These are phyloP conservation scores for Scopulariopsis brevicaulis DNA, from an alignment of 2,329 filamentous ascomycete genomes.

Conservation along the genomic window DNA sequence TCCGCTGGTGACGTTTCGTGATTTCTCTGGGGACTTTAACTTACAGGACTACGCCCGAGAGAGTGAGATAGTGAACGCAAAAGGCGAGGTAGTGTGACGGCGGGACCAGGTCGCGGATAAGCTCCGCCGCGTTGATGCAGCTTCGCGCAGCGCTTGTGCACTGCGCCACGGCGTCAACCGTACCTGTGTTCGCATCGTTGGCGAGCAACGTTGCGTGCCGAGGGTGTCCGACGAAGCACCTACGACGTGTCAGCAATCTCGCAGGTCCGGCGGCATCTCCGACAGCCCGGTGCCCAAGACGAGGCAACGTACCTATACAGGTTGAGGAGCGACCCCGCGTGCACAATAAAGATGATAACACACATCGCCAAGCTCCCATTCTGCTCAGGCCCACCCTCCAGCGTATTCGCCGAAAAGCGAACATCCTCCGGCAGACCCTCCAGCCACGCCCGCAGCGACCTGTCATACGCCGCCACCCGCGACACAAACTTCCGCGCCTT, in stretches of 20 bases:
- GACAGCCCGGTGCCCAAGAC: background rate
- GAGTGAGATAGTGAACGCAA: conserved; percentile 14
- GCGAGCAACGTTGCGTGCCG: background rate
- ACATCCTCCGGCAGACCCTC: conserved; percentile 7
- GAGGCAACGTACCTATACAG: conserved; percentile 10
- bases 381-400: conserved; percentile 9
- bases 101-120: conserved; percentile 13
- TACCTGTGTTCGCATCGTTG: background rate
- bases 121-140: conserved; percentile 15
- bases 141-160: conserved; percentile 14
- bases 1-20: no score
- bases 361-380: conserved; percentile 14
- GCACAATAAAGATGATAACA: conserved; percentile 16
- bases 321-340: conserved; percentile 14
- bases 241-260: background rate
- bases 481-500: background rate
- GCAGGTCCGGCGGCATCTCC: background rate
- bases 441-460: conserved; percentile 10
- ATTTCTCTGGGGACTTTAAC: background rate
- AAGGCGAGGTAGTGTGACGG: conserved; percentile 15
- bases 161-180: conserved; percentile 9
- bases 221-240: background rate
- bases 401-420: conserved; percentile 2
- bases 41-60: conserved; percentile 14
- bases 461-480: background rate